phyloP scores from a whole-genome alignment of 495 filamentous ascomycete genomes.

The Tricharina praecox region DNA sequence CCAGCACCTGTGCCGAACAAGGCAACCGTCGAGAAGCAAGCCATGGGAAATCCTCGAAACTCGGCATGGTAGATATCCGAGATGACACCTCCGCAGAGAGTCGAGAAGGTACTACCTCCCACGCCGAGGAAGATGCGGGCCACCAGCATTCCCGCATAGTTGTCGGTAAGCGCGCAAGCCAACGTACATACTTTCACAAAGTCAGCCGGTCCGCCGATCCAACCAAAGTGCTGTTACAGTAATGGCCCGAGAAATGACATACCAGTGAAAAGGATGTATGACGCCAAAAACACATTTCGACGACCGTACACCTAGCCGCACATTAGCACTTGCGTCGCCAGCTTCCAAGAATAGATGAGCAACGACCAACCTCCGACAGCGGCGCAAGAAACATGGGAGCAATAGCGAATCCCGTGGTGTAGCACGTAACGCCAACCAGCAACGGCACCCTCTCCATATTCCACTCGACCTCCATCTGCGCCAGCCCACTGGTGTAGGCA shows the following conservation, averaged over 20 bases:
- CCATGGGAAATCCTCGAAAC: conserved; percentile 79
- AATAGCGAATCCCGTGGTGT: conserved; percentile 65
- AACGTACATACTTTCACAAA: conserved; percentile 39
- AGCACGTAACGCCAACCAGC: conserved; percentile 63
- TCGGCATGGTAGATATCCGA: conserved; percentile 70
- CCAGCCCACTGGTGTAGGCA: conserved; percentile 52
- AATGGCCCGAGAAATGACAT: conserved; percentile 30
- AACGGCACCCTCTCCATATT: conserved; percentile 46
- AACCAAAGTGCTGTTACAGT: conserved; percentile 1
- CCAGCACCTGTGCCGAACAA: conserved; percentile 70
- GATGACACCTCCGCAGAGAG: conserved; percentile 85
- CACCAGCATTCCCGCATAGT: conserved; percentile 55
- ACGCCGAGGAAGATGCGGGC: conserved; percentile 63
- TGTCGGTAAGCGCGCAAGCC: conserved; percentile 57
- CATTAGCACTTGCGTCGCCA: not conserved
- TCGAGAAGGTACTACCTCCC: conserved; percentile 65
- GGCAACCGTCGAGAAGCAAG: conserved; percentile 58
- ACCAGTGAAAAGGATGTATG: conserved; percentile 43
- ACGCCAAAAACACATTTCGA: conserved; percentile 59
- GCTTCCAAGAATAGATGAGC: conserved; percentile 7
- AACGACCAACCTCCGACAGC: conserved; percentile 57
- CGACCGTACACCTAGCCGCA: conserved; percentile 38
- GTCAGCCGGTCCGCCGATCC: conserved; percentile 20
- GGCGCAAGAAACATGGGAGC: conserved; percentile 86
- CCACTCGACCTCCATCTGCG: conserved; percentile 46